Conservation (phyloP, 129 eudicot genomes). For the Arctium minus region DNA sequence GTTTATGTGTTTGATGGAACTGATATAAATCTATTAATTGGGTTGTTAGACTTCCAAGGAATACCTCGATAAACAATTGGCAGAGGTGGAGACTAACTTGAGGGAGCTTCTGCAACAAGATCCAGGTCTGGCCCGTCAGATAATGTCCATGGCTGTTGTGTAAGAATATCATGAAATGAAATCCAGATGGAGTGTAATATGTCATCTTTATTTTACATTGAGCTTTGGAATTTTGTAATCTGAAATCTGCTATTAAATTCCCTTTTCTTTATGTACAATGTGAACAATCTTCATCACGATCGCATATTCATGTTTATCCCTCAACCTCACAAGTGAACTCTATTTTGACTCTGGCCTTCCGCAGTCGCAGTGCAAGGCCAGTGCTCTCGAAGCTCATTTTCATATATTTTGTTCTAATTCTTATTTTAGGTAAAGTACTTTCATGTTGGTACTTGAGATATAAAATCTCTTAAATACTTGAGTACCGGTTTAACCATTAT, state of each 20-base stretch:
- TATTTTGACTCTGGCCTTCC: too few species aligned
- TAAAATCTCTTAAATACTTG: too few species aligned
- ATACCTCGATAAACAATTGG: slow-evolving; percentile 88
- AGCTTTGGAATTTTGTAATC: neutral
- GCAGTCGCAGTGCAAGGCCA: too few species aligned
- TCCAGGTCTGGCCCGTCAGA: slow-evolving; percentile 93
- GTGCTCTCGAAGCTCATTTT: too few species aligned
- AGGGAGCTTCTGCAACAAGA: slow-evolving; percentile 96
- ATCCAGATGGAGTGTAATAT: too few species aligned
- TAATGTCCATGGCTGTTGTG: slow-evolving; percentile 88
- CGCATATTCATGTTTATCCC: too few species aligned
- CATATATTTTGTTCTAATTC: too few species aligned
- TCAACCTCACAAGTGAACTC: too few species aligned
- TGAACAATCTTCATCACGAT: neutral
- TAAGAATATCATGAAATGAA: neutral
- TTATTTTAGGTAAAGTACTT: too few species aligned
- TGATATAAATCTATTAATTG: neutral
- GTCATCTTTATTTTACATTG: neutral
- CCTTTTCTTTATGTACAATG: neutral
- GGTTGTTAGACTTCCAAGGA: slow-evolving; percentile 75
- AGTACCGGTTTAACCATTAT: too few species aligned
- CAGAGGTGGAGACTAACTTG: slow-evolving; percentile 73
- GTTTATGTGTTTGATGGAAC: neutral
- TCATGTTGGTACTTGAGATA: too few species aligned
- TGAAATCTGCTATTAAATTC: neutral